Evolutionary conservation across 192 early-diverging fungal species (phyloP).

Genomic region (Globomyces pollinis-pini): DNA sequence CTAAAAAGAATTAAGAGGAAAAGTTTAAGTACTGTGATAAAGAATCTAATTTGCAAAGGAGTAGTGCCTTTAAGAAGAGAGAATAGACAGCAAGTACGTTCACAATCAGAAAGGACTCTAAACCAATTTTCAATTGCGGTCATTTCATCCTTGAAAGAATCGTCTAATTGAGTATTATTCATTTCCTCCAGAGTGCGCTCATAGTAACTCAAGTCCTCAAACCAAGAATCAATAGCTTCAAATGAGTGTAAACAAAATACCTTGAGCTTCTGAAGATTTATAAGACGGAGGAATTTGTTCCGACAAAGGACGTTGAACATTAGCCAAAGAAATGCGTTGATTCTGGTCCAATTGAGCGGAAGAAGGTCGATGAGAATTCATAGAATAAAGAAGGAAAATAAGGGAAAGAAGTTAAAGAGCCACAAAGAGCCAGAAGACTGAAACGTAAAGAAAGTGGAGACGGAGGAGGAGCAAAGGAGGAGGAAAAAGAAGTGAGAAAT

Average conservation of each 20-base stretch:
- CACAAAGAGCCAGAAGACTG: no score
- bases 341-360: constrained; percentile 9
- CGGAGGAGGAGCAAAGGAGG: no score
- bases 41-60: constrained; percentile 88
- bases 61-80: constrained; percentile 83
- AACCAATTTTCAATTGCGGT: constrained; percentile 94
- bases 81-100: constrained; percentile 88
- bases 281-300: constrained; percentile 1
- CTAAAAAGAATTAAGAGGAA: no score
- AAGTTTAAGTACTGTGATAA: constrained; percentile 87
- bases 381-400: no score
- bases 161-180: constrained; percentile 48
- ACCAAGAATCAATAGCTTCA: constrained; percentile 83
- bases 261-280: constrained; percentile 8
- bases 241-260: background rate
- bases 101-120: constrained; percentile 76
- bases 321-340: background rate
- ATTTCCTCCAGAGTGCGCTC: constrained; percentile 89
- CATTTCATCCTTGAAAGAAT: constrained; percentile 49
- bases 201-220: constrained; percentile 84
- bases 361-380: constrained; percentile 1
- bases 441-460: no score
- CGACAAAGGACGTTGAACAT: constrained; percentile 2
- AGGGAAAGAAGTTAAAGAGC: no score
- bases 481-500: no score